Evolutionary conservation across 345 rosid species (phyloP), one percentile per base, ranked within the genome.

Genomic region (Pistacia vera): DNA sequence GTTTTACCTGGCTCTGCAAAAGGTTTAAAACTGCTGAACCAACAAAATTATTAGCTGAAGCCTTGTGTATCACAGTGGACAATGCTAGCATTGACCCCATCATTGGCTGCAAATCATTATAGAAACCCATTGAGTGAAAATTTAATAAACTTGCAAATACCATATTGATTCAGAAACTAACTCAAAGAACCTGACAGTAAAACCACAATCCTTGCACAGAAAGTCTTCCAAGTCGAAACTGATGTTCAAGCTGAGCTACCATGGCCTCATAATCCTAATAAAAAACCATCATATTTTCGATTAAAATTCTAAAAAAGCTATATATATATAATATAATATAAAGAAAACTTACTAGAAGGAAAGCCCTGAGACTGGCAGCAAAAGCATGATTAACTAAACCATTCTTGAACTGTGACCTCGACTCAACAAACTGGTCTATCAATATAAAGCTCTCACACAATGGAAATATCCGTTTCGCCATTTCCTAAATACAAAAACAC

Each of bases 221-320:
- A 76, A 96, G 98, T 83, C 94, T 90, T 84, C 95, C 97, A 66
- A 93, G 93, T 80, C 97, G 92, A 83, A 96, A 96, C 77, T 93
- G 99, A 79, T 96, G 99, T 80, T 96, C 99, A 70, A 96, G 91
- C 74, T 96, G 98, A 11, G 99, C 97, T 71, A 92, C 95, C 99
- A 92, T 90, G 75, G 97, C 97, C 86, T 88, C 91, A 70, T 87
- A 93, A 80, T 94, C 98, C 99, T 96, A 85, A 79, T 28, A 55
- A 82, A 73, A 78, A 68, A 73, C 5, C 25, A 72, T 28, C 55
- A 41, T 46, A 48, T 46, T 25, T 20, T 8, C 46, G 9, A 8
- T 41, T 41, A 1, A 41, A 41, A 41, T 41, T 41, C 46, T 41
- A 7, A 7, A 41, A 5, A 41, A 41, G 1, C 46, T 51, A 51